Percentiles rank a stretch among this genome's conserved stretches.
These are phyloP conservation scores for Leccinum truebloodii DNA, from an alignment of 768 basidiomycete species.

Conservation along the genomic window DNA sequence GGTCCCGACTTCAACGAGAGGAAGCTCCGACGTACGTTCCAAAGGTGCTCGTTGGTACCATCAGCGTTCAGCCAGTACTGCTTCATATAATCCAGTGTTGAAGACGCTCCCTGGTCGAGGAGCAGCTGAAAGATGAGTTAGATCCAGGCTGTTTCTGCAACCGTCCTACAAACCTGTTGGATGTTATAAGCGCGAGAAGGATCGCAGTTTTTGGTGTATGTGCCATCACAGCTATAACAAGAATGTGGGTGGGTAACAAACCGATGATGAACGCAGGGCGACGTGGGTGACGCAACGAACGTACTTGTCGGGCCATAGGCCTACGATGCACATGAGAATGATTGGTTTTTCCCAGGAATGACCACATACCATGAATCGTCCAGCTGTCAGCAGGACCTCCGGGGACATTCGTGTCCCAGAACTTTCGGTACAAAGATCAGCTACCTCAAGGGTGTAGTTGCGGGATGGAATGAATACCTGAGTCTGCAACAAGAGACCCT, in stretches of 20 bases:
- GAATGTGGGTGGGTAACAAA: not conserved
- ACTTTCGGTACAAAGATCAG: conserved; percentile 39
- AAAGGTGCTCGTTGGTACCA: conserved; percentile 63
- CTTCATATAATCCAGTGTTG: conserved; percentile 63
- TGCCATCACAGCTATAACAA: conserved; percentile 53
- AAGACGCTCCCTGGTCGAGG: conserved; percentile 50
- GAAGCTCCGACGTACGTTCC: conserved; percentile 52
- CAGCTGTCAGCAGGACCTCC: conserved; percentile 68
- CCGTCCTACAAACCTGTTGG: conserved; percentile 32
- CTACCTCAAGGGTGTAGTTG: not conserved
- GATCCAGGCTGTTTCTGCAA: not conserved
- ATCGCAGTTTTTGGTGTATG: conserved; percentile 38
- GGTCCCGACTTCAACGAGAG: not conserved
- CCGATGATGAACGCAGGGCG: not conserved
- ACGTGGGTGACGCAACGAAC: conserved; percentile 13
- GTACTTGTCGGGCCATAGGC: conserved; percentile 69
- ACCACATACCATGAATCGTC: conserved; percentile 68
- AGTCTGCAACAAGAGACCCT: conserved; percentile 64
- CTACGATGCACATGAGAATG: conserved; percentile 32
- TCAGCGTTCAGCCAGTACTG: conserved; percentile 62
- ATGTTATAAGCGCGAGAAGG: conserved; percentile 48
- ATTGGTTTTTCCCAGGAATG: not conserved
- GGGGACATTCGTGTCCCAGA: conserved; percentile 70
- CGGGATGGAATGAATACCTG: conserved; percentile 35
- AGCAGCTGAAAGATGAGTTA: conserved; percentile 47